phyloP scores from a whole-genome alignment of 768 basidiomycete species.

The Dacryopinax spathularia region DNA sequence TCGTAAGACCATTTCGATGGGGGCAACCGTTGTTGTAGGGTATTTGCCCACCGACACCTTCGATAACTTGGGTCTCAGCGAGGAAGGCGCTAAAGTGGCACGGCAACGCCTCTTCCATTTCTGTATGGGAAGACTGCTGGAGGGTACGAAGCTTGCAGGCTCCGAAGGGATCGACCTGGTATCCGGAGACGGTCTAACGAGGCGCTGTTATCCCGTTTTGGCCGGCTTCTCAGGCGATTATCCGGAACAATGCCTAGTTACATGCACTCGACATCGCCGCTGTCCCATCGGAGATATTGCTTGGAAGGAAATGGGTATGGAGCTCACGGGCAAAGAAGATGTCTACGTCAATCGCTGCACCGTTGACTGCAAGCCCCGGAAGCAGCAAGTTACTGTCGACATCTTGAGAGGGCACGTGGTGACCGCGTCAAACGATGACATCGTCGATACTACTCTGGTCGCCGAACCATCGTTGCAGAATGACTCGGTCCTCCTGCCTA shows the following conservation, averaged over 20 bases:
- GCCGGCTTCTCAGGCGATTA: slow-evolving; percentile 8
- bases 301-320: background rate
- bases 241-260: slow-evolving; percentile 8
- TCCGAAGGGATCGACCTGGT: background rate
- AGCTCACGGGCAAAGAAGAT: background rate
- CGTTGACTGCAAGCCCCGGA: background rate
- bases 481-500: background rate
- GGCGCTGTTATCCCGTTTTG: slow-evolving; percentile 7
- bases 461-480: too few species aligned
- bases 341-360: background rate
- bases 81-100: slow-evolving; percentile 29
- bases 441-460: too few species aligned
- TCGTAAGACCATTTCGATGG: slow-evolving; percentile 24
- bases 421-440: too few species aligned
- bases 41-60: slow-evolving; percentile 30
- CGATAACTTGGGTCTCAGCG: slow-evolving; percentile 28
- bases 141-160: slow-evolving; percentile 4
- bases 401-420: background rate
- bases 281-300: background rate
- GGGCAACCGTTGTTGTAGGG: slow-evolving; percentile 27
- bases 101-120: slow-evolving; percentile 26
- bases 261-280: background rate
- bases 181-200: background rate
- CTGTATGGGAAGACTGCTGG: slow-evolving; percentile 25
- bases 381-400: background rate